A percentile compares a stretch with the other conserved stretches of the same genome.
Evolutionary conservation across 2,329 filamentous ascomycete genomes (phyloP).

Genomic region (Mycosphaerella arachidis): DNA sequence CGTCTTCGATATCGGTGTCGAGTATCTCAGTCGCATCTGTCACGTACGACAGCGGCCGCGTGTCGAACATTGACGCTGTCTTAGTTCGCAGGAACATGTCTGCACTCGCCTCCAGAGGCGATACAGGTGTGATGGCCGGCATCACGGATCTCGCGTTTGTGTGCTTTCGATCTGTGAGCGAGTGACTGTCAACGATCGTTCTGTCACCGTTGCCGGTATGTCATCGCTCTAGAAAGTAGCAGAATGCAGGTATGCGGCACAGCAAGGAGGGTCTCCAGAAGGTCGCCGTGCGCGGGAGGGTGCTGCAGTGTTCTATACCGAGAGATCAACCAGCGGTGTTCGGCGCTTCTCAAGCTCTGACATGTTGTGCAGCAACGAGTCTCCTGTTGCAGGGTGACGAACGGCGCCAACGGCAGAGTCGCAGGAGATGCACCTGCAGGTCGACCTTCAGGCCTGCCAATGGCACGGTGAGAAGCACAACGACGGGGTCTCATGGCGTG

Average conservation of each 20-base stretch:
- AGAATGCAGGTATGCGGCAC: constrained; percentile 26
- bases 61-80: constrained; percentile 56
- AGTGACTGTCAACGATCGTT: constrained; percentile 11
- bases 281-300: constrained; percentile 39
- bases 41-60: constrained; percentile 37
- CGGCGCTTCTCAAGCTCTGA: constrained; percentile 32
- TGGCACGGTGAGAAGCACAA: constrained; percentile 7
- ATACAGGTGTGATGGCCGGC: constrained; percentile 45
- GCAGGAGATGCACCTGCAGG: constrained; percentile 9
- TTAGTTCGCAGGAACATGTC: constrained; percentile 49
- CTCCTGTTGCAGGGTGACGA: constrained; percentile 19
- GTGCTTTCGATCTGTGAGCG: constrained; percentile 4
- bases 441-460: constrained; percentile 11
- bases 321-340: constrained; percentile 24
- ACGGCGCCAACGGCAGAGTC: constrained; percentile 25
- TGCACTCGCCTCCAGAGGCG: constrained; percentile 40
- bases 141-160: constrained; percentile 22
- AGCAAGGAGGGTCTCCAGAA: constrained; percentile 34
- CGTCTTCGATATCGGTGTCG: constrained; percentile 70
- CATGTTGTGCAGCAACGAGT: constrained; percentile 26
- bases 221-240: constrained; percentile 15
- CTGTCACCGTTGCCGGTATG: constrained; percentile 18
- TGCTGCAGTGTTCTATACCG: constrained; percentile 43
- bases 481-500: constrained; percentile 11
- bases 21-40: constrained; percentile 74